Evolutionary conservation across 768 basidiomycete genomes (phyloP).

Genomic region (Holtermanniella nyarrowii): DNA sequence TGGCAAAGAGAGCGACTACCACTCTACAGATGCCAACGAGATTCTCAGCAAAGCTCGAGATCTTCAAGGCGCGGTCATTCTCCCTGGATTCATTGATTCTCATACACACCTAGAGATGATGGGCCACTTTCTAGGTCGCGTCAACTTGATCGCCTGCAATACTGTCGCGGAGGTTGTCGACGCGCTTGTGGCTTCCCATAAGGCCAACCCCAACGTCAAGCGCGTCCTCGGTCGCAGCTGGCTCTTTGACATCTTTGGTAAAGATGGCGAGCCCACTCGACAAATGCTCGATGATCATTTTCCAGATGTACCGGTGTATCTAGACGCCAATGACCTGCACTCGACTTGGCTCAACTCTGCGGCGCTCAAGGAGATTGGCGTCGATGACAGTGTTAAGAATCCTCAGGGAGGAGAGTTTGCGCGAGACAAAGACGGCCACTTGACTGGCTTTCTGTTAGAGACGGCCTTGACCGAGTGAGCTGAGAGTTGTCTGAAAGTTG

Average conservation of each 20-base stretch:
- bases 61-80: slow-evolving; percentile 8
- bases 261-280: slow-evolving; percentile 5
- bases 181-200: not conserved
- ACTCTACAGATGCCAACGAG: not conserved
- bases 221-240: slow-evolving; percentile 9
- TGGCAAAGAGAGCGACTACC: not conserved
- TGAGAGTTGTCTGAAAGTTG: too few species aligned
- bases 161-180: not conserved
- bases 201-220: not conserved
- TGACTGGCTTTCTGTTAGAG: slow-evolving; percentile 18
- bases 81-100: slow-evolving; percentile 19
- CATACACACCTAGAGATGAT: slow-evolving; percentile 18
- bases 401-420: slow-evolving; percentile 16
- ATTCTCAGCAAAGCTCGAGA: not conserved
- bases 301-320: slow-evolving; percentile 13
- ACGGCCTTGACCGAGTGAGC: slow-evolving; percentile 10
- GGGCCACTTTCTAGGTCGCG: slow-evolving; percentile 5
- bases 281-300: slow-evolving; percentile 11
- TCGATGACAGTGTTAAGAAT: slow-evolving; percentile 4
- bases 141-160: slow-evolving; percentile 1
- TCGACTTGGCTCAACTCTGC: slow-evolving; percentile 17
- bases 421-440: slow-evolving; percentile 10
- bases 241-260: slow-evolving; percentile 5
- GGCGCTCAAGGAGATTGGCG: slow-evolving; percentile 10
- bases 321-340: slow-evolving; percentile 18